These are phyloP conservation scores for Diaporthe helianthi DNA, from an alignment of 2,329 filamentous ascomycete genomes.

Conservation along the genomic window DNA sequence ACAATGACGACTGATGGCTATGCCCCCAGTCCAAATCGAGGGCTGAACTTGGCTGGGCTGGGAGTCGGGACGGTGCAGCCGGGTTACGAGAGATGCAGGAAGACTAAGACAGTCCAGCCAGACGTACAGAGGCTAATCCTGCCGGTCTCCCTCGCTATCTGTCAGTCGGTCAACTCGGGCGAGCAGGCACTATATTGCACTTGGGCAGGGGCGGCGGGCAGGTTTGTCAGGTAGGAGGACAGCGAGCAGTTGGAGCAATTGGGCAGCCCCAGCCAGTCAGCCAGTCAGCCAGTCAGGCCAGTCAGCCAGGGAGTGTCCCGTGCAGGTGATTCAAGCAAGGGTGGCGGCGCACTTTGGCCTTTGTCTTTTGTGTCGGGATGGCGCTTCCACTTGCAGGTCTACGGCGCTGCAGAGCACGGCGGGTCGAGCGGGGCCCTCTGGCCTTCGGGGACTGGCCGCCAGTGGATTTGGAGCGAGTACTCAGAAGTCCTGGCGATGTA, in stretches of 20 bases:
- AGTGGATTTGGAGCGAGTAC: not conserved
- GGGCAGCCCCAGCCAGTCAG: not conserved
- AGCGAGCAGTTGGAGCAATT: not conserved
- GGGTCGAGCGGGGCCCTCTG: slow-evolving; percentile 5
- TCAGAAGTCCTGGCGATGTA: not conserved
- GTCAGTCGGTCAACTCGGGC: not conserved
- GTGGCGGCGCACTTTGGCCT: slow-evolving; percentile 11
- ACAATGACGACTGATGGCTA: slow-evolving; percentile 22
- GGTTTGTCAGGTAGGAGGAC: not conserved
- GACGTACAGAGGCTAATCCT: no score
- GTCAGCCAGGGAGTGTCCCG: no score
- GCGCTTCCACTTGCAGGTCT: slow-evolving; percentile 20
- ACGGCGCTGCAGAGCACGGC: slow-evolving; percentile 18
- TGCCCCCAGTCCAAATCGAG: slow-evolving; percentile 19
- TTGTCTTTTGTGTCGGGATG: not conserved
- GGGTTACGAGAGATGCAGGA: not conserved
- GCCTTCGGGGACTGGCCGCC: slow-evolving; percentile 10
- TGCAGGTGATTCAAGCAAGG: slow-evolving; percentile 23
- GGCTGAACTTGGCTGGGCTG: slow-evolving; percentile 11
- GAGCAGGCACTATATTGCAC: not conserved
- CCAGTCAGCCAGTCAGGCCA: no score
- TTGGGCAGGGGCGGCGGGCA: not conserved
- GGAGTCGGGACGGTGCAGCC: not conserved
- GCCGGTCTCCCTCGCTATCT: slow-evolving; percentile 4
- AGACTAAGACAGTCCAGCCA: slow-evolving; percentile 1